A percentile compares a stretch with the other conserved stretches of the same genome.
These are phyloP conservation scores for Allium fistulosum DNA, from an alignment of 106 monocot genomes.

Conservation along the genomic window DNA sequence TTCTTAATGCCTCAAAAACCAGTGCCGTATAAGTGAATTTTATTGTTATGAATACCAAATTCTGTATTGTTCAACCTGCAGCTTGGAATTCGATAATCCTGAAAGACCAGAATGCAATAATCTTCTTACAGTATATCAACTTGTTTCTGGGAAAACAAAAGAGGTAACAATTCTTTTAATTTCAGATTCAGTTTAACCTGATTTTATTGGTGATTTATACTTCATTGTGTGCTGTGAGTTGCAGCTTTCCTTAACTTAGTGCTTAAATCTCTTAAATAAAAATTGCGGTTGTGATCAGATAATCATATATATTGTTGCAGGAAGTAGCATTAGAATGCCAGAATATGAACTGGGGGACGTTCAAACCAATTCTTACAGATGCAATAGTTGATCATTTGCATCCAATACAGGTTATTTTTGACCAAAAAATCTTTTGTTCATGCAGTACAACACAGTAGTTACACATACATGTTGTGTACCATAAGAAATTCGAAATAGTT, in stretches of 20 bases:
- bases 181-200: too few species aligned
- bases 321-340: conserved; percentile 78
- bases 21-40: not conserved
- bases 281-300: not conserved
- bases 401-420: conserved; percentile 67
- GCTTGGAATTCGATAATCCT: conserved; percentile 90
- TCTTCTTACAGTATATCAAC: conserved; percentile 86
- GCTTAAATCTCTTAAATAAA: not conserved
- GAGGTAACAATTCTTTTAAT: conserved; percentile 28
- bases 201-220: not conserved
- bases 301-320: conserved; percentile 25
- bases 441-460: too few species aligned
- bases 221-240: too few species aligned
- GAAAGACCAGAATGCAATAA: conserved; percentile 98
- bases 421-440: too few species aligned
- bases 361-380: conserved; percentile 69
- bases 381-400: conserved; percentile 72
- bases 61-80: conserved; percentile 19
- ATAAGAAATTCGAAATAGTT: too few species aligned
- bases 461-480: too few species aligned
- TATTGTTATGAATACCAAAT: not conserved
- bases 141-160: conserved; percentile 76
- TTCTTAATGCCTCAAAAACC: too few species aligned
- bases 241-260: not conserved
- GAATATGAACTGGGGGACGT: conserved; percentile 90